Percentiles rank a stretch among this genome's conserved stretches.
These are phyloP conservation scores for Chrysopogon serrulatus DNA, from an alignment of 176 grass and related monocot genomes.

Conservation along the genomic window DNA sequence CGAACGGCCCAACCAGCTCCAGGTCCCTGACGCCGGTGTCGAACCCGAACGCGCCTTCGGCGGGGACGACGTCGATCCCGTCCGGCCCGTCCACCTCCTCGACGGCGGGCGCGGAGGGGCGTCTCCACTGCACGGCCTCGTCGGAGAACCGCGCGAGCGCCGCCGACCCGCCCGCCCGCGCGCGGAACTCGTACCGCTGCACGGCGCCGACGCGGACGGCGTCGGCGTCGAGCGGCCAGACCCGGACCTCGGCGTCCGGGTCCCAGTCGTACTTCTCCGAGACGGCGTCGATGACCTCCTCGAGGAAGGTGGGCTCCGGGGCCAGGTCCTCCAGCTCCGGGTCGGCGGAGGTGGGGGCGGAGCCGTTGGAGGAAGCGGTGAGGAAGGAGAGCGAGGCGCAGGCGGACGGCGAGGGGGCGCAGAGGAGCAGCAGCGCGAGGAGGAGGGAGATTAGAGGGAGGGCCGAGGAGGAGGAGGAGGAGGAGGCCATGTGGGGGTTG, in stretches of 20 bases:
- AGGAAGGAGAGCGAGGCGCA: constrained; percentile 27
- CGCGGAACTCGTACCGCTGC: constrained; percentile 72
- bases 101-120: constrained; percentile 11
- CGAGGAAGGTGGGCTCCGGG: constrained; percentile 38
- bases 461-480: constrained; percentile 2
- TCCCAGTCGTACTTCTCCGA: constrained; percentile 75
- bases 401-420: constrained; percentile 29
- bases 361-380: constrained; percentile 25
- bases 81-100: constrained; percentile 62
- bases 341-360: constrained; percentile 1
- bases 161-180: constrained; percentile 25
- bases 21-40: constrained; percentile 46
- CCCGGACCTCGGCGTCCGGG: constrained; percentile 41
- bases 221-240: constrained; percentile 53
- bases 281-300: constrained; percentile 59
- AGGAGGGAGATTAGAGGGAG: neutral
- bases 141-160: constrained; percentile 39
- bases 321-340: neutral
- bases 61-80: constrained; percentile 55
- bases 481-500: constrained; percentile 4
- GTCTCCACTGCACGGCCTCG: constrained; percentile 52
- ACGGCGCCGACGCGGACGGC: constrained; percentile 31
- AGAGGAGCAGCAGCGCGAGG: constrained; percentile 18
- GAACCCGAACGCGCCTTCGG: constrained; percentile 23
- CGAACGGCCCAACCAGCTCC: constrained; percentile 70